Evolutionary conservation across 345 rosid species (phyloP).

Genomic region (Linum usitatissimum): DNA sequence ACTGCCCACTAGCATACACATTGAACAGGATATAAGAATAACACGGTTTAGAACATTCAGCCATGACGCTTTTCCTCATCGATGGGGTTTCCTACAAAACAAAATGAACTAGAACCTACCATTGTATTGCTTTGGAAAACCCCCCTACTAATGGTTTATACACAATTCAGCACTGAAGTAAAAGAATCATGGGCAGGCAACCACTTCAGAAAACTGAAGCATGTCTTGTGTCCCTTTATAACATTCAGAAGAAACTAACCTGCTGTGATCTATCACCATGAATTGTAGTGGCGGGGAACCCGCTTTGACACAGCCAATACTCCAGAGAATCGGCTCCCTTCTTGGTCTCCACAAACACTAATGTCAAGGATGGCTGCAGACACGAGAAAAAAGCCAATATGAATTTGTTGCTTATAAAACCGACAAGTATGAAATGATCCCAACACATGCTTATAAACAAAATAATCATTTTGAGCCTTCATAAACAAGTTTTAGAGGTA

Average conservation of each 20-base stretch:
- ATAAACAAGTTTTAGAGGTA: background rate
- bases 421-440: no score
- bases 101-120: background rate
- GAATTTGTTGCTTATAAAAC: background rate
- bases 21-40: no score
- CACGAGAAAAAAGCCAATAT: background rate
- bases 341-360: constrained; percentile 98
- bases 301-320: constrained; percentile 73
- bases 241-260: constrained; percentile 18
- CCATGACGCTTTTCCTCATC: no score
- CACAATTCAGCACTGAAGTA: background rate
- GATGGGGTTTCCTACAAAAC: no score
- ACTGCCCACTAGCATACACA: background rate
- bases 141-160: background rate
- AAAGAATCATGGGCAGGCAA: background rate
- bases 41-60: no score
- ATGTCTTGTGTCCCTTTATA: background rate
- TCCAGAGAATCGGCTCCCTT: constrained; percentile 92
- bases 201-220: background rate
- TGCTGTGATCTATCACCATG: constrained; percentile 97
- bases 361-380: constrained; percentile 87
- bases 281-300: constrained; percentile 88
- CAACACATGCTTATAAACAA: background rate
- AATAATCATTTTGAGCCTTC: background rate
- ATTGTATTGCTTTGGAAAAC: background rate